phyloP scores from a whole-genome alignment of 352 stramenopile species.

The Phytophthora quininea region DNA sequence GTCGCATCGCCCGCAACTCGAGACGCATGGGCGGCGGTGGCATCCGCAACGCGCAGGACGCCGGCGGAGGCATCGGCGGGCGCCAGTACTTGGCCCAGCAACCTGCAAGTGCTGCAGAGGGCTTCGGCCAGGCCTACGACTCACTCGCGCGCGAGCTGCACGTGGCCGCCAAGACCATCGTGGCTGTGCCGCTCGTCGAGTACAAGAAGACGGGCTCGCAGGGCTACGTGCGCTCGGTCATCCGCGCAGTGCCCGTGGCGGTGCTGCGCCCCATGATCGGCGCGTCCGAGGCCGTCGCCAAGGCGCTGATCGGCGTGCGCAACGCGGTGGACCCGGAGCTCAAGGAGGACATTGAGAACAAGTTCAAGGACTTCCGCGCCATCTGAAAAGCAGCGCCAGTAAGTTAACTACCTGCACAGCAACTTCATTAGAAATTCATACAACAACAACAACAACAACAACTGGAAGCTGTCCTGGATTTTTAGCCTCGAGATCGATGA shows the following conservation, averaged over 20 bases:
- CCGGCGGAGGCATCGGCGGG: constrained; percentile 74
- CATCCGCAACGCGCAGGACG: constrained; percentile 76
- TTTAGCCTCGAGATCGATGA: too few species aligned
- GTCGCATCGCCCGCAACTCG: constrained; percentile 82
- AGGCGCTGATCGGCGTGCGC: constrained; percentile 85
- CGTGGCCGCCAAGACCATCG: constrained; percentile 87
- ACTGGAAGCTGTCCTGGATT: too few species aligned
- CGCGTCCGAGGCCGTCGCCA: constrained; percentile 84
- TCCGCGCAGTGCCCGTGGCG: constrained; percentile 85
- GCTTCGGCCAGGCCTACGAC: constrained; percentile 86
- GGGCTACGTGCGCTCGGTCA: constrained; percentile 88
- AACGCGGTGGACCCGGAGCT: constrained; percentile 89
- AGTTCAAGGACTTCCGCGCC: constrained; percentile 88
- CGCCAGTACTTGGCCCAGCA: constrained; percentile 85
- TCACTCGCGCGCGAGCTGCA: constrained; percentile 85
- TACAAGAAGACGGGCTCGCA: constrained; percentile 92
- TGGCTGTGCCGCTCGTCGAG: constrained; percentile 88
- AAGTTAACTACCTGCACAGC: constrained; percentile 3
- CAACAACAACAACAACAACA: too few species aligned
- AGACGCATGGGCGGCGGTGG: constrained; percentile 76
- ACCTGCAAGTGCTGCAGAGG: constrained; percentile 80
- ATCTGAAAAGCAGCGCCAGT: constrained; percentile 25
- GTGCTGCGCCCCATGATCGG: constrained; percentile 89
- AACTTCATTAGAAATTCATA: not conserved
- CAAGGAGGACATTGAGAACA: constrained; percentile 92